Conservation (phyloP, 1,284 basidiomycete genomes). For the Ganoderma lingzhi region DNA sequence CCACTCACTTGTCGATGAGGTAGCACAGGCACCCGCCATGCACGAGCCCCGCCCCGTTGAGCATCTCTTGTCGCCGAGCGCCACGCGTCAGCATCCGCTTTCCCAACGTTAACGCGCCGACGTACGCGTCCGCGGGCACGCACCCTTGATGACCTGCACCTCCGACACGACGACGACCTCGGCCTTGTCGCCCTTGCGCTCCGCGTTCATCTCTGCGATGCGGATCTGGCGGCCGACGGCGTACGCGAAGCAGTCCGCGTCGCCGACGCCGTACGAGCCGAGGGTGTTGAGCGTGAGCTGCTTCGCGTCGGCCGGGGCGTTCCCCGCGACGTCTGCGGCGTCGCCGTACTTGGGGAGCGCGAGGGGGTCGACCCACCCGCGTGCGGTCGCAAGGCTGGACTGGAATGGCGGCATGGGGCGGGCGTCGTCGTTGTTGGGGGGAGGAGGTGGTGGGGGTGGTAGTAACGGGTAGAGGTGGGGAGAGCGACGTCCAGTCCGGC, state of each 20-base stretch:
- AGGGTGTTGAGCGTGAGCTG: slow-evolving; percentile 71
- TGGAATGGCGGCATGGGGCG: slow-evolving; percentile 27
- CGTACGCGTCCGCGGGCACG: slow-evolving; percentile 37
- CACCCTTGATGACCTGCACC: slow-evolving; percentile 62
- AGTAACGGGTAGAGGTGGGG: not conserved
- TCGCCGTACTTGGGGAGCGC: slow-evolving; percentile 60
- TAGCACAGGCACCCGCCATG: slow-evolving; percentile 78
- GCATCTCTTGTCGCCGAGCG: slow-evolving; percentile 57
- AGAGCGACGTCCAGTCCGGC: not conserved
- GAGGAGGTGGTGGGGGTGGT: not conserved
- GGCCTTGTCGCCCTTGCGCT: slow-evolving; percentile 52
- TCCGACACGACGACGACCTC: slow-evolving; percentile 69
- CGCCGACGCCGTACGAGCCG: slow-evolving; percentile 70
- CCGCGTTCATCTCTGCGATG: slow-evolving; percentile 64
- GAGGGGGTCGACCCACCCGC: slow-evolving; percentile 69
- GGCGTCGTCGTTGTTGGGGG: not conserved
- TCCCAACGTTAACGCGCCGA: not conserved
- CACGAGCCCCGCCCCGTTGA: slow-evolving; percentile 76
- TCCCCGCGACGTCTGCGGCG: slow-evolving; percentile 63
- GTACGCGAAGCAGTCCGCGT: slow-evolving; percentile 64
- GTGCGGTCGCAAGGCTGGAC: slow-evolving; percentile 37
- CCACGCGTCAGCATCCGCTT: slow-evolving; percentile 13
- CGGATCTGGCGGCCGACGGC: slow-evolving; percentile 63
- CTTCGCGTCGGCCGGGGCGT: slow-evolving; percentile 65
- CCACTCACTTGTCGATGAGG: slow-evolving; percentile 70